A percentile compares a stretch with the other conserved stretches of the same genome.
These are phyloP conservation scores for Gnetum montanum DNA, from an alignment of 75 land plant genomes.

Conservation along the genomic window DNA sequence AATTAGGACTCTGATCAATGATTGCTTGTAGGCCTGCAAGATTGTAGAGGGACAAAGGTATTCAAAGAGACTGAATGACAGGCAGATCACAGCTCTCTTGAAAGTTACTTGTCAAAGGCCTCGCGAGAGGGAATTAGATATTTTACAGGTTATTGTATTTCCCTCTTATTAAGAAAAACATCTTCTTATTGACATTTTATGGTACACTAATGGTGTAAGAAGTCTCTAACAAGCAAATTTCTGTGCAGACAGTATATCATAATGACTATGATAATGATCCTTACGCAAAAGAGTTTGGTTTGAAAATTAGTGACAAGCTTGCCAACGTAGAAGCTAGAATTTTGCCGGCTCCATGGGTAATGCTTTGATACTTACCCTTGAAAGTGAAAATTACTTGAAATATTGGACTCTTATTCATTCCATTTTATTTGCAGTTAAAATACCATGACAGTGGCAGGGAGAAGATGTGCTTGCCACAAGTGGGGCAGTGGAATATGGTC, in stretches of 20 bases:
- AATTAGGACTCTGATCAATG: too few relatives aligned
- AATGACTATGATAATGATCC: conserved; percentile 67
- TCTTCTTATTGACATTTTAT: background rate
- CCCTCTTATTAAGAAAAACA: background rate
- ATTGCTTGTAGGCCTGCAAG: conserved; percentile 39
- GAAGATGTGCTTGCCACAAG: conserved; percentile 72
- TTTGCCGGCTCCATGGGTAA: conserved; percentile 79
- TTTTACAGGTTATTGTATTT: conserved; percentile 3
- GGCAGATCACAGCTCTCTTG: conserved; percentile 43
- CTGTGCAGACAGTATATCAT: conserved; percentile 62
- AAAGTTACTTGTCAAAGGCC: conserved; percentile 63
- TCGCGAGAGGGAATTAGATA: conserved; percentile 31
- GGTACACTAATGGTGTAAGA: background rate
- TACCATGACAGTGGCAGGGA: conserved; percentile 81
- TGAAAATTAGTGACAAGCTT: conserved; percentile 58
- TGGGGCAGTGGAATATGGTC: conserved; percentile 93
- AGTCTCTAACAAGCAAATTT: background rate
- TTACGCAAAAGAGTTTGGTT: conserved; percentile 76
- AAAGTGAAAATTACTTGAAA: background rate
- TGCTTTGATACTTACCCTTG: background rate
- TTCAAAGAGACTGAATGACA: conserved; percentile 48
- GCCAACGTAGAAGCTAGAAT: conserved; percentile 75
- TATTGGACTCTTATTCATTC: background rate
- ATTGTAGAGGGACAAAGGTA: conserved; percentile 59
- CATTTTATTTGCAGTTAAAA: conserved; percentile 47